Conservation (phyloP, 1,284 basidiomycete species). For the Ustilago crameri region DNA sequence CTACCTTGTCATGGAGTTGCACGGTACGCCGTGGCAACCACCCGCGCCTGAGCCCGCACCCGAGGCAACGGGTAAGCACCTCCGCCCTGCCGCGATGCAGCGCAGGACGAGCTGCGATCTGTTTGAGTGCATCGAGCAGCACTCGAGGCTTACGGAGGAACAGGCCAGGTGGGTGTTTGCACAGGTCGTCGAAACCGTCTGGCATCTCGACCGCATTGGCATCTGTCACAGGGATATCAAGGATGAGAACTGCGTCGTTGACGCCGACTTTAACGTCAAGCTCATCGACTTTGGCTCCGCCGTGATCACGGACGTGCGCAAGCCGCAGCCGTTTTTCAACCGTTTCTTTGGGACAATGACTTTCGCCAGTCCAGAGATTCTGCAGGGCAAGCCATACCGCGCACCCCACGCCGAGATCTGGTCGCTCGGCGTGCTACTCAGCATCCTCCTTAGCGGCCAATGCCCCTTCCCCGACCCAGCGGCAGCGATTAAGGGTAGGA, state of each 20-base stretch:
- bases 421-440: constrained; percentile 89
- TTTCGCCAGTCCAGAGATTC: constrained; percentile 75
- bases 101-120: constrained; percentile 86
- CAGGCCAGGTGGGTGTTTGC: constrained; percentile 84
- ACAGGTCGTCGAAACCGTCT: constrained; percentile 86
- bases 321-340: constrained; percentile 77
- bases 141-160: constrained; percentile 81
- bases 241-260: constrained; percentile 87
- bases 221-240: constrained; percentile 92
- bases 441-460: constrained; percentile 84
- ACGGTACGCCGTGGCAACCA: constrained; percentile 82
- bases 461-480: constrained; percentile 82
- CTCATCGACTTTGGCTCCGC: constrained; percentile 93
- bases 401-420: constrained; percentile 86
- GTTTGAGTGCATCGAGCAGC: constrained; percentile 91
- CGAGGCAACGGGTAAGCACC: constrained; percentile 8
- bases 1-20: constrained; percentile 90
- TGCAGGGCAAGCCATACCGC: constrained; percentile 76
- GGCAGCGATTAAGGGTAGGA: constrained; percentile 74
- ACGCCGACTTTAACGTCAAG: constrained; percentile 76
- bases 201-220: constrained; percentile 79
- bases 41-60: constrained; percentile 24
- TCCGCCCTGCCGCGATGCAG: constrained; percentile 70
- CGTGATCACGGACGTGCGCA: constrained; percentile 77
- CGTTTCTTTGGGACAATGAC: constrained; percentile 65